Evolutionary conservation across 345 rosid genomes (phyloP).

Genomic region (Corymbia maculata): DNA sequence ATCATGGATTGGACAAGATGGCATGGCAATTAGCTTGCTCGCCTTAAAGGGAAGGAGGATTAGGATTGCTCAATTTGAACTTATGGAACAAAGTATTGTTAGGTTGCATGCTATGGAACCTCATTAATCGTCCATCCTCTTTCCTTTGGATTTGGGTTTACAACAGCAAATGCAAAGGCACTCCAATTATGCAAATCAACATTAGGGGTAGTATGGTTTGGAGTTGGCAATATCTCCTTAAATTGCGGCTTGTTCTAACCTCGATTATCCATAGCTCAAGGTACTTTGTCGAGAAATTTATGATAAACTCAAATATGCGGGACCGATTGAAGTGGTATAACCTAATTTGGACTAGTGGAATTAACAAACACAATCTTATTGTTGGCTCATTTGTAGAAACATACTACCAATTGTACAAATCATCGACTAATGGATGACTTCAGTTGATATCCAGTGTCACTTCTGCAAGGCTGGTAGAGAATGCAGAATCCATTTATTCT

Average conservation of each 20-base stretch:
- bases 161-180: neutral
- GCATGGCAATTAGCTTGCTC: neutral
- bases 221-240: neutral
- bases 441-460: neutral
- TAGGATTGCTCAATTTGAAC: neutral
- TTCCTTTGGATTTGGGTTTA: neutral
- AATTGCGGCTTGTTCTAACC: neutral
- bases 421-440: neutral
- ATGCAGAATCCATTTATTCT: no score
- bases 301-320: no score
- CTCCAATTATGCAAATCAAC: neutral
- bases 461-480: neutral
- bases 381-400: neutral
- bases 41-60: neutral
- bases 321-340: neutral
- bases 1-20: neutral
- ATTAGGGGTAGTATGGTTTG: neutral
- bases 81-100: neutral
- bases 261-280: neutral
- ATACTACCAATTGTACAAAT: rapidly evolving
- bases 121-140: neutral
- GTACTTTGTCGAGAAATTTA: neutral
- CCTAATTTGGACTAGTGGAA: neutral
- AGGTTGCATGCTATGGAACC: neutral
- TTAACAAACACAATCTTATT: neutral